Evolutionary conservation across 441 rosid genomes (phyloP).

Genomic region (Dalechampia spathulata): DNA sequence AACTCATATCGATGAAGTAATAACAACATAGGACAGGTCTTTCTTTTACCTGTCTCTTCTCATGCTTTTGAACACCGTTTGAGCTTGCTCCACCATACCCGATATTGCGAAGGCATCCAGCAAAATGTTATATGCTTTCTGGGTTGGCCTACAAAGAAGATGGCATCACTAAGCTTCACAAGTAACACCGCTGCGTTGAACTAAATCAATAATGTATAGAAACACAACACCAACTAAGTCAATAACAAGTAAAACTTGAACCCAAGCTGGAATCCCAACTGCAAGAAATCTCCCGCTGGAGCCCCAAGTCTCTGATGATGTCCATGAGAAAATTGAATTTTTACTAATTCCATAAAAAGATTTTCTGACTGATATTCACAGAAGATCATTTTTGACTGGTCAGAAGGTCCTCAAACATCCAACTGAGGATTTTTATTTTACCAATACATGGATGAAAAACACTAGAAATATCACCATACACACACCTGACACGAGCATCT

Average conservation of each 20-base stretch:
- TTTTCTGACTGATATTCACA: no score
- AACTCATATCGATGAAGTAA: no score
- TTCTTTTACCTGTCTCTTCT: constrained; percentile 81
- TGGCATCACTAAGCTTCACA: constrained; percentile 7
- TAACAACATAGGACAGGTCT: no score
- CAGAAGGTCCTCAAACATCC: no score
- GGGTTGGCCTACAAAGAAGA: constrained; percentile 66
- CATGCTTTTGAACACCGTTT: constrained; percentile 82
- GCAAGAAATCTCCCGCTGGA: neutral
- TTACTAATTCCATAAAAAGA: neutral
- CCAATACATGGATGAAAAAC: neutral
- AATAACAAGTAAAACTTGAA: constrained; percentile 1
- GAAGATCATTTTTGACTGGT: no score
- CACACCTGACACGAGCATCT: constrained; percentile 88
- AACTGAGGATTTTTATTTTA: no score
- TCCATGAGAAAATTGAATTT: neutral
- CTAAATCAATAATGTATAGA: neutral
- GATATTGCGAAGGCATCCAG: constrained; percentile 93
- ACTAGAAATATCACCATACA: neutral
- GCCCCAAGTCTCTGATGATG: neutral
- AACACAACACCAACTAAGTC: neutral
- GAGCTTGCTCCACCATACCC: constrained; percentile 97
- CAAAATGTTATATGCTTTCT: constrained; percentile 82
- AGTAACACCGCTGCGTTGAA: neutral
- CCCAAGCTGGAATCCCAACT: neutral